Conservation (phyloP, 768 basidiomycete genomes). For the Floccularia luteovirens region DNA sequence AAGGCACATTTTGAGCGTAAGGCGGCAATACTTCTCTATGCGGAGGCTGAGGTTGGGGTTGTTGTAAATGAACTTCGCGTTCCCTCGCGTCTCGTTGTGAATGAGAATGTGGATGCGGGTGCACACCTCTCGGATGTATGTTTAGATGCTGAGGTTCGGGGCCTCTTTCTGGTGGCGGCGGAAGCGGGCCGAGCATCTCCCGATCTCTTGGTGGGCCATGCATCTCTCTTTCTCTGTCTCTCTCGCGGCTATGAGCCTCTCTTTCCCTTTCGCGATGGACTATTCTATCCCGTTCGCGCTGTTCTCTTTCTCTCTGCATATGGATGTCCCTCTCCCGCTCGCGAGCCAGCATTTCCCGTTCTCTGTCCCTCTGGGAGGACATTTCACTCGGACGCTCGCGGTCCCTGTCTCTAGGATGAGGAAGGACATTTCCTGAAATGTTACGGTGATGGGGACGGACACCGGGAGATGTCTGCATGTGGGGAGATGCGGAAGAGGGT, state of each 20-base stretch:
- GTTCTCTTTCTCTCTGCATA: constrained; percentile 1
- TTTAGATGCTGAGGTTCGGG: not conserved
- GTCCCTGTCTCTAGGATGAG: constrained; percentile 5
- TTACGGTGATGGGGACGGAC: not conserved
- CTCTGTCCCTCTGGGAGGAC: not conserved
- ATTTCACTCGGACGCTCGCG: no score
- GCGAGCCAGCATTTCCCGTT: not conserved
- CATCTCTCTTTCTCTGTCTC: constrained; percentile 7
- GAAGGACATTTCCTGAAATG: no score
- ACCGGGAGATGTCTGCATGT: not conserved
- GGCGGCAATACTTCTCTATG: no score
- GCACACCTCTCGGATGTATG: not conserved
- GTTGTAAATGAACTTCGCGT: not conserved
- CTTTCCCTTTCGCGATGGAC: constrained; percentile 7
- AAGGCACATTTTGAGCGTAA: not conserved
- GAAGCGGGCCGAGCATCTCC: constrained; percentile 2
- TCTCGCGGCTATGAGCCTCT: constrained; percentile 3
- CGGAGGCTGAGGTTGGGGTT: not conserved
- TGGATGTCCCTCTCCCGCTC: not conserved
- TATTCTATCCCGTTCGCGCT: constrained; percentile 3
- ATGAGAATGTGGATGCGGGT: not conserved
- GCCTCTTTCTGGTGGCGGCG: not conserved
- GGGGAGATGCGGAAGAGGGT: not conserved
- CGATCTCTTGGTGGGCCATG: constrained; percentile 6
- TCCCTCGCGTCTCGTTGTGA: not conserved